Percentiles rank a stretch among this genome's conserved stretches.
Conservation (phyloP, 2,329 filamentous ascomycete species). For the Xylariaceae sp. region DNA sequence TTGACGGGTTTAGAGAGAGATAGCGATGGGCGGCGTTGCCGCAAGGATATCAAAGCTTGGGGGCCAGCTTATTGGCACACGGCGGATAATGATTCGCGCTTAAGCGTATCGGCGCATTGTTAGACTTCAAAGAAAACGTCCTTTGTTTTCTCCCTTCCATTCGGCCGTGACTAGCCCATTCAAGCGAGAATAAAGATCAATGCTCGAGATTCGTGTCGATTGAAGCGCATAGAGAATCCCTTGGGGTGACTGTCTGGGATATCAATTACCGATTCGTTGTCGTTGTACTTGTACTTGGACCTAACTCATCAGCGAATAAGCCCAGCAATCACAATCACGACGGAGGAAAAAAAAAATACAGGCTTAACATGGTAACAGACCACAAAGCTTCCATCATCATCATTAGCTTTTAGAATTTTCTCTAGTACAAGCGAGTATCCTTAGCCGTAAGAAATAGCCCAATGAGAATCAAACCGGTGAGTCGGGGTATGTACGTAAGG, state of each 20-base stretch:
- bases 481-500: slow-evolving; percentile 16
- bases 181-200: no score
- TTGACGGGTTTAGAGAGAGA: no score
- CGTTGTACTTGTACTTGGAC: not conserved
- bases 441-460: slow-evolving; percentile 14
- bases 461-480: slow-evolving; percentile 6
- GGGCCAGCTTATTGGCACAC: slow-evolving; percentile 1
- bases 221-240: not conserved
- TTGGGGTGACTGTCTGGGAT: not conserved
- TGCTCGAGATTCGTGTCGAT: not conserved
- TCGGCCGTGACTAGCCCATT: no score
- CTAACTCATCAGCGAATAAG: not conserved
- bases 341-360: not conserved
- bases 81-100: not conserved
- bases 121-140: not conserved
- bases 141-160: not conserved
- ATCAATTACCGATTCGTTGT: not conserved
- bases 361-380: not conserved
- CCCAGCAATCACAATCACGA: not conserved
- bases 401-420: slow-evolving; percentile 19
- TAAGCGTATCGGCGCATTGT: not conserved
- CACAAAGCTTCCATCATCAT: slow-evolving; percentile 13
- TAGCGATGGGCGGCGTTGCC: not conserved
- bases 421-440: slow-evolving; percentile 19
- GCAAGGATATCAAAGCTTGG: slow-evolving; percentile 4